Conservation (phyloP, 2,329 filamentous ascomycete genomes). For the Fusarium lateritium region DNA sequence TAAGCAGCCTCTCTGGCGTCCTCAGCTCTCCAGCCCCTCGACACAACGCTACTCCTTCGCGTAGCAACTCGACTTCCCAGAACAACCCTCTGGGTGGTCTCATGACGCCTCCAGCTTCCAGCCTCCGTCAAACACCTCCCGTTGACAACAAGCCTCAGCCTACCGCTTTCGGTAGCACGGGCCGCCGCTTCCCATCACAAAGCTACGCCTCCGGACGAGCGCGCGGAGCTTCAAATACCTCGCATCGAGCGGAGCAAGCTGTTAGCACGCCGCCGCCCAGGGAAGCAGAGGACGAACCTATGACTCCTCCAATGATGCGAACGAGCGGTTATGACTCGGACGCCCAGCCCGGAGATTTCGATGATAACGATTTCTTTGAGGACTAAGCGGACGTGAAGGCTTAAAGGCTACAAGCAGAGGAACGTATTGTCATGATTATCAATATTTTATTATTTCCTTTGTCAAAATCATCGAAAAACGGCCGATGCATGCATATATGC, state of each 20-base stretch:
- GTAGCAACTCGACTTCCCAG: slow-evolving; percentile 66
- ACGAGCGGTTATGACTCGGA: slow-evolving; percentile 72
- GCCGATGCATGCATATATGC: slow-evolving; percentile 43
- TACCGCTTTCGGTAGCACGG: slow-evolving; percentile 73
- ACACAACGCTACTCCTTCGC: slow-evolving; percentile 72
- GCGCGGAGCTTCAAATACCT: slow-evolving; percentile 52
- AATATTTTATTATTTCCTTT: slow-evolving; percentile 47
- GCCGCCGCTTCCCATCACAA: slow-evolving; percentile 69
- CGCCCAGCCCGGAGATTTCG: slow-evolving; percentile 71
- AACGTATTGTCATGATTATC: slow-evolving; percentile 22
- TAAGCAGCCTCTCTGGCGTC: slow-evolving; percentile 64
- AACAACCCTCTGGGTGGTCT: slow-evolving; percentile 81
- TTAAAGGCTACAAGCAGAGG: slow-evolving; percentile 12
- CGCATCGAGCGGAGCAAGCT: slow-evolving; percentile 43
- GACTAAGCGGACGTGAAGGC: slow-evolving; percentile 48
- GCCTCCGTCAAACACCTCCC: slow-evolving; percentile 73
- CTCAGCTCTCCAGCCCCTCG: slow-evolving; percentile 60
- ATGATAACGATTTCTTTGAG: slow-evolving; percentile 72
- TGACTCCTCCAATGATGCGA: slow-evolving; percentile 75
- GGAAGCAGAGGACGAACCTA: slow-evolving; percentile 59
- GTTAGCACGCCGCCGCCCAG: slow-evolving; percentile 57
- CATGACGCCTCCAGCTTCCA: slow-evolving; percentile 89
- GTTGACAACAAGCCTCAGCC: slow-evolving; percentile 63
- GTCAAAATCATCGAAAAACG: slow-evolving; percentile 46
- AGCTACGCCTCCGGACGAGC: slow-evolving; percentile 45